Evolutionary conservation across 2,329 filamentous ascomycete species (phyloP), one percentile per base, ranked within the genome.

Genomic region (Penicillium sp.): DNA sequence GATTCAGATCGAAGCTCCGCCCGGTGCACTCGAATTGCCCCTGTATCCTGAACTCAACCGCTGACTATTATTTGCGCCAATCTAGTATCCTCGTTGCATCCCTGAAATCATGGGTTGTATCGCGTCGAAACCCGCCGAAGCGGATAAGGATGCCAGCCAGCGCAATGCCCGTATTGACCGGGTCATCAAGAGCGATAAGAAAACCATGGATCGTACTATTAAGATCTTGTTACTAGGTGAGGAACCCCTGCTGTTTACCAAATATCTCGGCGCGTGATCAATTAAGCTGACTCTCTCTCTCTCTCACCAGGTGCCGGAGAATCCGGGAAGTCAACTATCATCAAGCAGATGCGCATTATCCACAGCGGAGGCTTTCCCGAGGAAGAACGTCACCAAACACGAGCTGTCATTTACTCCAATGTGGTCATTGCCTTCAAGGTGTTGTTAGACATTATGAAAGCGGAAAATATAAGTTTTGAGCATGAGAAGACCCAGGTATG

Each of bases 261-360:
- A 8, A 14, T 15, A 25, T 12, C 49, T 9, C 23, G 2, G 27
- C 4, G 5, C 26, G 27, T 29, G 9, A n/a, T 22, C 42, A 49
- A 35, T 53, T 27, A 27, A 20, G 22, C 69, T 74, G 62, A 76
- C 69, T 60, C 51, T 59, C 35, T 52, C 35, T 76, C 69, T 60
- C 51, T 59, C 35, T 52, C 35, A n/a, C 37, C 47, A 97, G 92
- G 93, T 74, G 93, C 93, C 67, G 93, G 93, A 71, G 93, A 97
- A 77, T 94, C 89, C 56, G 90, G 93, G 63, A 97, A 97, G 77
- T 97, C 93, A 8, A 97, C 93, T 1, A 92, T 97, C 56, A 85
- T 97, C 63, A 97, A 97, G 80, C 93, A 97, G 81, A 97, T 99
- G 94, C 93, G 93, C 74, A 87, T 99, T 75, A 97, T 99, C 67